Evolutionary conservation across 2,329 filamentous ascomycete genomes (phyloP), one percentile per base, ranked within the genome.

Genomic region (Cladosporium sp.): DNA sequence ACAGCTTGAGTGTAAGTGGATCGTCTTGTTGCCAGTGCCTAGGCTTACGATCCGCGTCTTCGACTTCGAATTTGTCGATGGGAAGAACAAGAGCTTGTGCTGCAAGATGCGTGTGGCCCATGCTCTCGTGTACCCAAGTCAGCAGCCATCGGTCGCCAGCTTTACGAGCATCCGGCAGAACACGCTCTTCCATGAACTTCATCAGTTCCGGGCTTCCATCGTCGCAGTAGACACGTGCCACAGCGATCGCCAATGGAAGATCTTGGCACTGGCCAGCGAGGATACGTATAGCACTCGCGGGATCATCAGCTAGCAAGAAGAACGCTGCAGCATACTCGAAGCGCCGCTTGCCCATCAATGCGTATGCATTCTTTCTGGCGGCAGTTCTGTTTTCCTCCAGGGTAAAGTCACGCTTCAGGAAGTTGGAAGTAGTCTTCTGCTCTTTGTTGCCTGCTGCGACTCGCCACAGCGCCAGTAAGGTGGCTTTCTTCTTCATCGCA

Each of bases 321-420:
- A 98, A 99, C 0, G 95, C 91, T 0, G 94, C 95, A 3, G 95
- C 93, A 74, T 99, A 99, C 78, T 92, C 92, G 76, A 97, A 97
- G 58, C 95, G 85, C 53, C 92, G 86, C 78, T 93, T 96, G 69
- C 94, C 95, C 75, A 99, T 89, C 63, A 99, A 79, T 2, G 95
- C 94, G 78, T 97, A 99, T 0, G 95, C 95, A 76, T 99, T 99
- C 79, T 99, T 99, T 66, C 96, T 81, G 0, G 95, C 95, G 5
- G 92, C 88, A 1, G 91, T 96, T 76, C 87, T 91, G 91, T 95
- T 98, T 70, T 91, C 90, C 0, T 89, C 85, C 67, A 97, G 91
- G 4, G 87, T 84, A 76, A 99, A 99, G 76, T 98, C 93, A 73
- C 97, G 96, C n/a, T 89, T 85, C 25, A 99, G 82, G 32, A 99